Conservation (phyloP, 73 alveolate genomes). For the Paramecium biaurelia region DNA sequence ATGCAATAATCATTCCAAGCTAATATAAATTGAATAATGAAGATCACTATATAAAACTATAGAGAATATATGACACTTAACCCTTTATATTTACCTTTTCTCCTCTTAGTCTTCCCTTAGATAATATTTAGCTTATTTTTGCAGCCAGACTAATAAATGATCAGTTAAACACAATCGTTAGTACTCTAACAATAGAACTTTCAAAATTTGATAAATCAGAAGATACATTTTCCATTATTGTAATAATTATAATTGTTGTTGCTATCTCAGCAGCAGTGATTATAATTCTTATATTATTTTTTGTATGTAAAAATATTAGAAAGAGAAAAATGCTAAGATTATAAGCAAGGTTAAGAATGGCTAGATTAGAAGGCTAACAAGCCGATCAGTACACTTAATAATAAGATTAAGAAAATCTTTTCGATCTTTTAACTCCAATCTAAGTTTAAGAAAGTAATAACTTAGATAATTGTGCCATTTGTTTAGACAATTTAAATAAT, state of each 20-base stretch:
- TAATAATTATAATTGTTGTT: background rate
- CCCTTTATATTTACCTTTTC: background rate
- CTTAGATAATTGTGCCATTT: background rate
- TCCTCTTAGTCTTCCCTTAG: background rate
- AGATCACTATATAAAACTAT: background rate
- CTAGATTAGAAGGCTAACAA: background rate
- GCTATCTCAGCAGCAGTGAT: background rate
- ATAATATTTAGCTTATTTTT: background rate
- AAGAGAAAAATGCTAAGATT: background rate
- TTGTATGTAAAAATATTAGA: background rate
- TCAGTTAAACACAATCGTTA: background rate
- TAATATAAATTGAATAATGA: background rate
- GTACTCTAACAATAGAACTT: background rate
- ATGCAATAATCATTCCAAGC: background rate
- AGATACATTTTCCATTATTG: background rate
- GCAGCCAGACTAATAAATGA: background rate
- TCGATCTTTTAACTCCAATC: background rate
- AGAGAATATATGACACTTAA: background rate
- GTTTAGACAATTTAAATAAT: background rate
- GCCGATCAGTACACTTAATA: background rate
- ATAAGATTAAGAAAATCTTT: background rate
- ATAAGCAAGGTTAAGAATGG: background rate
- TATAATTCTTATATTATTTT: background rate
- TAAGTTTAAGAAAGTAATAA: background rate
- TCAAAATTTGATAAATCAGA: background rate